Base-by-base conservation (phyloP, 129 eudicot species). In the Flaveria ramosissima region DNA sequence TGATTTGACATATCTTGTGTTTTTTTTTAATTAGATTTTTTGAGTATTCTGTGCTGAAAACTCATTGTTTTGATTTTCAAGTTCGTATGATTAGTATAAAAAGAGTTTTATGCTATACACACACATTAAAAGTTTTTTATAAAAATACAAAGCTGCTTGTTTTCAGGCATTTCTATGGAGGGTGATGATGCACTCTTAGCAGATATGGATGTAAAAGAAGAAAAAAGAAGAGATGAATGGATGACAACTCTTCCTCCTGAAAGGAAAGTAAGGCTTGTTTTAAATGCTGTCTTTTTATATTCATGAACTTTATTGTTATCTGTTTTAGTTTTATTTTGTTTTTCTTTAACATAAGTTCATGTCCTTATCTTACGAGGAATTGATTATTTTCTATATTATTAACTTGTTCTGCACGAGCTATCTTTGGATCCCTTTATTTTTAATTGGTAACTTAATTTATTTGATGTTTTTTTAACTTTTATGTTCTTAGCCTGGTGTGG, bases 201-300 rank as follows among this genome's bases (percentile, higher is more conserved):
- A 17, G 93, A 91, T 57, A 78, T 89, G 87, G 93, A 94, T 11
- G 91, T 75, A 7, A 91, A 91, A 84, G 93, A 56, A 17, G 92
- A 87, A 68, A 78, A 73, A 51, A 84, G 73, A 82, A 84, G 99
- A 85, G 99, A 94, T 63, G 99, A 94, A 88, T 94, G 99, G 99
- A 94, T 94, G 99, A 94, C 99, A 23, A 78, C 89, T 9, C 84
- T 94, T 73, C 99, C 99, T 39, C 97, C 97, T 9, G 99, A 94
- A 77, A 86, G 96, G 81, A 94, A 89, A 78, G 97, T 91, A 84
- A 68, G 82, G 8, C 61, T 20, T 67, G 55, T 24, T 26, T 52
- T 23, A 53, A 21, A 67, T 59, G 19, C 61, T 73, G 56, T 41
- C 48, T 9, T n/a, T 24, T 6, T 39, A 67, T 7, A n/a, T 48